Base-by-base conservation (phyloP, 495 filamentous ascomycete species). In the Lichina pygmaea region DNA sequence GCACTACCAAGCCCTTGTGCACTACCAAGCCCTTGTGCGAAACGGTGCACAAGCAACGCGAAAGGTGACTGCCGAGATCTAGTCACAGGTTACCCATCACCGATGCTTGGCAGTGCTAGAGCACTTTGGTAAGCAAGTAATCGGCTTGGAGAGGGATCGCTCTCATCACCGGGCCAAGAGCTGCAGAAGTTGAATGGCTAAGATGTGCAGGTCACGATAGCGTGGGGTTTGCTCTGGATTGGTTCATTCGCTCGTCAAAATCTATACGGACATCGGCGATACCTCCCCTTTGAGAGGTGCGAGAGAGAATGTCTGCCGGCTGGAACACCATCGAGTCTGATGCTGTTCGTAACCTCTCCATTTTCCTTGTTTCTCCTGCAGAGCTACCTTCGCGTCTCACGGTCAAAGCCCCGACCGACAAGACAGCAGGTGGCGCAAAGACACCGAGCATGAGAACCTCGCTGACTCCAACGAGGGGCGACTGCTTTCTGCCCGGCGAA, bases 291-390 rank as follows among this genome's bases (percentile, higher is more conserved):
- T 24, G 24, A 4, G 24, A 2, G 24, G 24, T 4, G 1, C 24
- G 2, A 24, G 1, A 24, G 24, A 24, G n/a, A n/a, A 60, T 60
- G 58, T 60, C 58, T 53, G 73, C 62, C 52, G 76, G 76, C 24
- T 81, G 76, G 76, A 70, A 72, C 52, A 74, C 71, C 57, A 91
- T 95, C 55, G 86, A 95, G 60, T 92, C 83, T 45, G 86, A 95
- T 63, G 86, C 86, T 60, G 84, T 86, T 70, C 52, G 67, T 66
- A 47, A 40, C 30, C 39, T 46, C 48, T 11, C 51, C 44, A 45
- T 52, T 31, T 39, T 39, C 36, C 36, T 2, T 5, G 2, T 39
- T 39, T 39, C 36, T 24, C 36, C 36, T 6, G 3, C 36, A 11
- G 37, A 46, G 49, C 39, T 15, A 46, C 31, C 15, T 33, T 24